Percentiles rank a stretch among this genome's conserved stretches.
These are phyloP conservation scores for Phytophthora sojae DNA, from an alignment of 352 stramenopile species.

Conservation along the genomic window DNA sequence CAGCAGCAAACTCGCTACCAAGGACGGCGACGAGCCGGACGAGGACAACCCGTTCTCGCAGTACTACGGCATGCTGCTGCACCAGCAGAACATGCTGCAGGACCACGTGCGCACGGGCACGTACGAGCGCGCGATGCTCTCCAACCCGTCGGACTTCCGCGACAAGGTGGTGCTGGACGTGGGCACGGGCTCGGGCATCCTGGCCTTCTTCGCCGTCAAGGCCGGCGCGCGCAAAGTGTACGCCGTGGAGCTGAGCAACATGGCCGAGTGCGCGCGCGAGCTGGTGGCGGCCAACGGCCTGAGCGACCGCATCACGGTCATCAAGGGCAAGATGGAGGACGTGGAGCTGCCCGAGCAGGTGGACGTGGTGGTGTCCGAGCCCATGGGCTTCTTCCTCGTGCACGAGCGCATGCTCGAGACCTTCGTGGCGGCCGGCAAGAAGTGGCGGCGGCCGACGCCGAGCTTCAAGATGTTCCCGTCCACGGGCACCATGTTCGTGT, in stretches of 20 bases:
- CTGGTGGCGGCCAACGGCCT: conserved; percentile 97
- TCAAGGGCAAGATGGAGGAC: conserved; percentile 98
- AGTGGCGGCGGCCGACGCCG: conserved; percentile 90
- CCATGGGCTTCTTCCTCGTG: conserved; percentile 99
- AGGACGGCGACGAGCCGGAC: conserved; percentile 38
- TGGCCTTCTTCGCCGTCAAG: conserved; percentile 98
- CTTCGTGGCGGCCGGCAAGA: conserved; percentile 94
- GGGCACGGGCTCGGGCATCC: conserved; percentile 98
- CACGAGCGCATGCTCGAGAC: conserved; percentile 99
- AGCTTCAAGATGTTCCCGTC: conserved; percentile 97
- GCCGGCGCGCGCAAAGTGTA: conserved; percentile 96
- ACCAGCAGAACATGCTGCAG: conserved; percentile 99
- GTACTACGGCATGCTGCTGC: conserved; percentile 95
- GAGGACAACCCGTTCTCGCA: conserved; percentile 94
- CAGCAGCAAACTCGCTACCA: not conserved
- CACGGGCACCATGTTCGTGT: conserved; percentile 96
- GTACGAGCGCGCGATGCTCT: conserved; percentile 98
- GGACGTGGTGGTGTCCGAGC: conserved; percentile 99
- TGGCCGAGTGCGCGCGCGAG: conserved; percentile 96
- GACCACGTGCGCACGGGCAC: conserved; percentile 99
- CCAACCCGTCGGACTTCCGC: conserved; percentile 95
- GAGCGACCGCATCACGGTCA: conserved; percentile 96
- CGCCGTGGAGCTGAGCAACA: conserved; percentile 97
- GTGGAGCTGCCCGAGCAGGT: conserved; percentile 96
- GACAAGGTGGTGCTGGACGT: conserved; percentile 99